phyloP scores from a whole-genome alignment of 768 basidiomycete species.

The Sporobolomyces pararoseus region DNA sequence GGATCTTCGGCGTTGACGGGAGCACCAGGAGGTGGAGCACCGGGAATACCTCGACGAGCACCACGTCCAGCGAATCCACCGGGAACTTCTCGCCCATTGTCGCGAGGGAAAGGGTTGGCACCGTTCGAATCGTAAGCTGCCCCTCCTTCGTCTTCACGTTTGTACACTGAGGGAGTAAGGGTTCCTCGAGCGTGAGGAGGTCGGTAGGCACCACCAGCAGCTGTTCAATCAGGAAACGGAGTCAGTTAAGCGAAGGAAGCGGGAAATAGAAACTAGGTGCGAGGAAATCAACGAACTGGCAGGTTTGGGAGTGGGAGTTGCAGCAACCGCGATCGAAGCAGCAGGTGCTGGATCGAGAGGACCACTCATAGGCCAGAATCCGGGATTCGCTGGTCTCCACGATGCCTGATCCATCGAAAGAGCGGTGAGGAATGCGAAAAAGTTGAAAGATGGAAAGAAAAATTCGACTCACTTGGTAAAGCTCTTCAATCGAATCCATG shows the following conservation, averaged over 20 bases:
- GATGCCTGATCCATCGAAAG: conserved; percentile 51
- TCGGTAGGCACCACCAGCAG: conserved; percentile 70
- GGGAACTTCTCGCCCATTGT: conserved; percentile 26
- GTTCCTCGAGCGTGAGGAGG: conserved; percentile 89
- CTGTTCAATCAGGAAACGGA: conserved; percentile 35
- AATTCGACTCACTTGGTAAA: conserved; percentile 65
- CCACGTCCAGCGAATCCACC: conserved; percentile 21
- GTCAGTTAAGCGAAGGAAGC: conserved; percentile 44
- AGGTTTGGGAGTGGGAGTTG: conserved; percentile 56
- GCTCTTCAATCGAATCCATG: conserved; percentile 73
- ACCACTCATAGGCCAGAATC: conserved; percentile 64
- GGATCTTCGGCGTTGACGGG: conserved; percentile 28
- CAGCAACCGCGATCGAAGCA: conserved; percentile 55
- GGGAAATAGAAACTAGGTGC: conserved; percentile 40
- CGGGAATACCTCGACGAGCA: conserved; percentile 35
- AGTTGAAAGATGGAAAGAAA: not conserved
- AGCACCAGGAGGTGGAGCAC: conserved; percentile 24
- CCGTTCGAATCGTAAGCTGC: conserved; percentile 56
- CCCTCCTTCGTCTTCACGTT: conserved; percentile 85
- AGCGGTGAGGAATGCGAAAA: not conserved
- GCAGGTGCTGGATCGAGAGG: conserved; percentile 63
- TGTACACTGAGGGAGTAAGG: conserved; percentile 80
- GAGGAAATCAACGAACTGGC: conserved; percentile 46
- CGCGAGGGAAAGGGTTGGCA: conserved; percentile 51
- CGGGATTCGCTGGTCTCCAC: conserved; percentile 73